Conservation (phyloP, 2,329 filamentous ascomycete genomes). For the Fusarium burgessii region DNA sequence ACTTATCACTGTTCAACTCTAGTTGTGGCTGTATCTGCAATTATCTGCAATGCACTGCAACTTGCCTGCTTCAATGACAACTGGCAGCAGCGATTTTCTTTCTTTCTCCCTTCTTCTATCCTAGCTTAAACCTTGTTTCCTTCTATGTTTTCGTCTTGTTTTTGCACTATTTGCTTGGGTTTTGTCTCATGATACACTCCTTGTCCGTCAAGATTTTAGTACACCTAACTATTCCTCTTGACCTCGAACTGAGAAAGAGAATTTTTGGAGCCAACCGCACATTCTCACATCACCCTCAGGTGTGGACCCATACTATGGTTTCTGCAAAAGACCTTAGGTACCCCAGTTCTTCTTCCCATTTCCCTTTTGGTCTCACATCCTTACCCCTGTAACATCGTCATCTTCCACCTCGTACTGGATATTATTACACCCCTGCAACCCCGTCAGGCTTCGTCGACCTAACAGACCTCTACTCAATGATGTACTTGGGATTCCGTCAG, state of each 20-base stretch:
- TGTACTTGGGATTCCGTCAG: background rate
- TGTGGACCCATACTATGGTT: conserved; percentile 27
- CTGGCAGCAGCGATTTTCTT: conserved; percentile 14
- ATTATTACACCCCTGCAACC: conserved; percentile 18
- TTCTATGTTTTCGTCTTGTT: conserved; percentile 14
- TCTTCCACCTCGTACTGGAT: conserved; percentile 19
- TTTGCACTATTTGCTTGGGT: conserved; percentile 5
- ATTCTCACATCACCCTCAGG: conserved; percentile 11
- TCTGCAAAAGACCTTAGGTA: conserved; percentile 30
- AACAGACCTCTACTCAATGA: conserved; percentile 1
- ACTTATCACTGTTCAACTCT: background rate
- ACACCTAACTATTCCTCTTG: background rate
- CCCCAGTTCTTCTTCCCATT: conserved; percentile 14
- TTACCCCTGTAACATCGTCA: conserved; percentile 10
- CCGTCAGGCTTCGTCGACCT: conserved; percentile 2
- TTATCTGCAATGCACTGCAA: conserved; percentile 17
- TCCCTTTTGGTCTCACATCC: conserved; percentile 16
- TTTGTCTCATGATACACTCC: background rate
- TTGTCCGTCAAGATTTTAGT: background rate
- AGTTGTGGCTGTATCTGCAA: conserved; percentile 4
- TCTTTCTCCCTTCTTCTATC: conserved; percentile 6
- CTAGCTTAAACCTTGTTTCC: conserved; percentile 8
- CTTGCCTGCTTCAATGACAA: conserved; percentile 15
- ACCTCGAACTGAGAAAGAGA: background rate
- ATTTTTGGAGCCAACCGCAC: background rate